A percentile compares a stretch with the other conserved stretches of the same genome.
Evolutionary conservation across 176 grass and related monocot species (phyloP).

Genomic region (Lolium rigidum): DNA sequence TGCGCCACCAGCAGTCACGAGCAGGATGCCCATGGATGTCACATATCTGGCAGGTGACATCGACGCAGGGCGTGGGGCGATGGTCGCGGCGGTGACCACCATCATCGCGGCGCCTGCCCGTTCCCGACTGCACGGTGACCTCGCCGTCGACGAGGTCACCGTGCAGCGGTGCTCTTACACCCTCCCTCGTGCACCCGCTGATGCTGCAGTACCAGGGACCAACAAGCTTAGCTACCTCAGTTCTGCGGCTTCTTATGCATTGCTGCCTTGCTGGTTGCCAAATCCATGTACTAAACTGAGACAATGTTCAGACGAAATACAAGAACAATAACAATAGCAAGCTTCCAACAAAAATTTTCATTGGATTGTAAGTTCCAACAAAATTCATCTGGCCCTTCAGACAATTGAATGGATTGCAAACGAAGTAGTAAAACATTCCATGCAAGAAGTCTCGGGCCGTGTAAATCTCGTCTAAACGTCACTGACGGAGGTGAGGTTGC

Average conservation of each 20-base stretch:
- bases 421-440: too few relatives aligned
- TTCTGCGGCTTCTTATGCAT: background rate
- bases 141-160: conserved; percentile 57
- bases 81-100: too few relatives aligned
- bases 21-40: too few relatives aligned
- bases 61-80: too few relatives aligned
- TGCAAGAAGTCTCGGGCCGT: too few relatives aligned
- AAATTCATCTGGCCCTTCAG: too few relatives aligned
- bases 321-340: background rate
- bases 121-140: conserved; percentile 63
- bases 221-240: background rate
- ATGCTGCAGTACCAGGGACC: background rate
- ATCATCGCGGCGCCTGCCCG: conserved; percentile 56
- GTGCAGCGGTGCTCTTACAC: conserved; percentile 62
- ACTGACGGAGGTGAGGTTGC: too few relatives aligned
- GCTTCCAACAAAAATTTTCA: background rate
- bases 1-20: too few relatives aligned
- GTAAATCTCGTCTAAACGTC: too few relatives aligned
- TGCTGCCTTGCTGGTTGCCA: background rate
- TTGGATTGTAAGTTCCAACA: too few relatives aligned
- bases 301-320: background rate
- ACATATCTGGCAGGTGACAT: too few relatives aligned
- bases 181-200: background rate
- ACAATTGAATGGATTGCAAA: too few relatives aligned
- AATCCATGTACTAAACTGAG: background rate